phyloP scores from a whole-genome alignment of 225 moss, liverwort and hornwort species.

The Polytrichum commune region DNA sequence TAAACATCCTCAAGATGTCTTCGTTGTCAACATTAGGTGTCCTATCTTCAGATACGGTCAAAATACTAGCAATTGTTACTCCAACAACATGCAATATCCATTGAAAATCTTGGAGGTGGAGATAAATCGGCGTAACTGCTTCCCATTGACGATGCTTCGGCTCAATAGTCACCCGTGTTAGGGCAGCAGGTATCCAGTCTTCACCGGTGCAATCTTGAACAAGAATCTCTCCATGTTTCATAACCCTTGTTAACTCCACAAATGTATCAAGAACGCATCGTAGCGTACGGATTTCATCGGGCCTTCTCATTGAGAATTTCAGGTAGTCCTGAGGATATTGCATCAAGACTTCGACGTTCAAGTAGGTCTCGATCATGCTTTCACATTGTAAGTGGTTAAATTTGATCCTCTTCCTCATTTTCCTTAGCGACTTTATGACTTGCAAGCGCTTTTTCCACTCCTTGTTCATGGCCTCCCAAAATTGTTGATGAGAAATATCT shows the following conservation, averaged over 20 bases:
- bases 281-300: not conserved
- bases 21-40: not conserved
- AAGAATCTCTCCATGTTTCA: slow-evolving; percentile 1
- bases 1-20: slow-evolving; percentile 1
- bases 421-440: no score
- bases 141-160: not conserved
- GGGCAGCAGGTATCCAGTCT: not conserved
- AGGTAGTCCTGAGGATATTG: no score
- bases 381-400: slow-evolving; percentile 2
- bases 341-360: no score
- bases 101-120: not conserved
- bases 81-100: not conserved
- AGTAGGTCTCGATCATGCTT: not conserved
- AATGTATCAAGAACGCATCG: not conserved
- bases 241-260: slow-evolving; percentile 2
- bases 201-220: not conserved
- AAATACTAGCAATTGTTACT: not conserved
- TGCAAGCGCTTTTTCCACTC: no score
- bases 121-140: not conserved
- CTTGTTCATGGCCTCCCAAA: no score
- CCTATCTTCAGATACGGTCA: not conserved
- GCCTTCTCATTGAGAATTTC: no score
- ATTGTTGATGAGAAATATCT: no score
- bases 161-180: not conserved
- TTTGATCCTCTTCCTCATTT: not conserved